These are phyloP conservation scores for Pseudocercospora vitis DNA, from an alignment of 2,329 filamentous ascomycete genomes.

Conservation along the genomic window DNA sequence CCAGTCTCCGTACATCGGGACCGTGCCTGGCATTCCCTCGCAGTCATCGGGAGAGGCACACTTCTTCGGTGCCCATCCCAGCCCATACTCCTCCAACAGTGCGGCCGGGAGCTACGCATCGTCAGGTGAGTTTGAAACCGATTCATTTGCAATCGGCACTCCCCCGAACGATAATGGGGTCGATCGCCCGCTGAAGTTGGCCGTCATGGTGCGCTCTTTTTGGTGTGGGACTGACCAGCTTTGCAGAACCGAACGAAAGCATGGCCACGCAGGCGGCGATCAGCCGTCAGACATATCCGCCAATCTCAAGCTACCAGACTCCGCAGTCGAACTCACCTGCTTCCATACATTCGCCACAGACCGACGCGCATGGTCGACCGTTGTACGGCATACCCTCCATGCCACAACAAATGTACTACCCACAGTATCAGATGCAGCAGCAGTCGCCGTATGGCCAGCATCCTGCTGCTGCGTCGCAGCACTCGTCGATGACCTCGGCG, in stretches of 20 bases:
- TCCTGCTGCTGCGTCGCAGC: conserved; percentile 51
- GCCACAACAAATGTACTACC: conserved; percentile 80
- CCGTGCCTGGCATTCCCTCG: conserved; percentile 60
- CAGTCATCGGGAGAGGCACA: conserved; percentile 67
- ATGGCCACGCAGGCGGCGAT: conserved; percentile 66
- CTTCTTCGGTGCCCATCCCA: conserved; percentile 75
- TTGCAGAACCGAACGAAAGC: conserved; percentile 68
- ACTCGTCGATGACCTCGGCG: conserved; percentile 55
- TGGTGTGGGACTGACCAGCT: conserved; percentile 52
- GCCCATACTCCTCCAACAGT: conserved; percentile 79
- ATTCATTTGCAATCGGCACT: conserved; percentile 21
- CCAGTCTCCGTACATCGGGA: conserved; percentile 65
- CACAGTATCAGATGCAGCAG: conserved; percentile 51
- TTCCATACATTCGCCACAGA: conserved; percentile 86
- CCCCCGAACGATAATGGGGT: conserved; percentile 25
- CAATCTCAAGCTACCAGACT: conserved; percentile 78
- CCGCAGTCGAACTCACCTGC: conserved; percentile 93
- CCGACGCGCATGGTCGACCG: conserved; percentile 80
- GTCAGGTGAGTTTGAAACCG: conserved; percentile 65
- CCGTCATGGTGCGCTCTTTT: conserved; percentile 27
- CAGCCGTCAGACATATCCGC: conserved; percentile 71
- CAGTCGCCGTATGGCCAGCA: conserved; percentile 59
- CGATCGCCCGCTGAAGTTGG: conserved; percentile 19
- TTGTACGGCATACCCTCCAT: conserved; percentile 86
- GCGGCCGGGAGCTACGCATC: conserved; percentile 81